Percentiles rank a stretch among this genome's conserved stretches.
phyloP scores from a whole-genome alignment of 345 rosid genomes.

The Ceriops tagal region DNA sequence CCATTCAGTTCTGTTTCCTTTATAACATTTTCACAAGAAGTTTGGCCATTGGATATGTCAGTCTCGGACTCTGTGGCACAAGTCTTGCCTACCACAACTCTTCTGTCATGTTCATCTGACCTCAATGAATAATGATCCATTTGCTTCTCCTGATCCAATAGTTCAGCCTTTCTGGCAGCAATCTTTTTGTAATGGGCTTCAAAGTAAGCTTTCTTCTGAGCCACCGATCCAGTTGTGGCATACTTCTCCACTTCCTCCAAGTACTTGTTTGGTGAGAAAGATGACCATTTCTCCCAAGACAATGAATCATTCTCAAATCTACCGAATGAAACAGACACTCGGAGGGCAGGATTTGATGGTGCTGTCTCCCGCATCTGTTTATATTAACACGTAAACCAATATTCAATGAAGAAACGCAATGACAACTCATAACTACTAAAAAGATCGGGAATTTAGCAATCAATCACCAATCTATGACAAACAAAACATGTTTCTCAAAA shows the following conservation, averaged over 20 bases:
- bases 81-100: constrained; percentile 28
- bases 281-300: constrained; percentile 92
- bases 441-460: constrained; percentile 13
- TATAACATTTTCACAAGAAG: constrained; percentile 34
- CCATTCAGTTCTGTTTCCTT: constrained; percentile 33
- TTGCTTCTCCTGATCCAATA: constrained; percentile 57
- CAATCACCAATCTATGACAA: constrained; percentile 16
- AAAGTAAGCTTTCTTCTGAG: constrained; percentile 86
- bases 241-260: constrained; percentile 94
- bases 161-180: constrained; percentile 79
- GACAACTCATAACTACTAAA: constrained; percentile 29
- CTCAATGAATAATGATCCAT: constrained; percentile 32
- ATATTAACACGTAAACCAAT: constrained; percentile 23
- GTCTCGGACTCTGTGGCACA: constrained; percentile 17
- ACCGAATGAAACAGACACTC: constrained; percentile 86
- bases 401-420: constrained; percentile 19
- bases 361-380: constrained; percentile 48
- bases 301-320: constrained; percentile 84
- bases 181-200: constrained; percentile 95
- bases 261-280: constrained; percentile 92
- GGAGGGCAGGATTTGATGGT: constrained; percentile 49
- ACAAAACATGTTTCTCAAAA: constrained; percentile 19
- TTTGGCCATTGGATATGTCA: constrained; percentile 21
- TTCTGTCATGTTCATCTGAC: constrained; percentile 22
- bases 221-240: constrained; percentile 96